Evolutionary conservation across 345 rosid species (phyloP).

Genomic region (Triadica sebifera): DNA sequence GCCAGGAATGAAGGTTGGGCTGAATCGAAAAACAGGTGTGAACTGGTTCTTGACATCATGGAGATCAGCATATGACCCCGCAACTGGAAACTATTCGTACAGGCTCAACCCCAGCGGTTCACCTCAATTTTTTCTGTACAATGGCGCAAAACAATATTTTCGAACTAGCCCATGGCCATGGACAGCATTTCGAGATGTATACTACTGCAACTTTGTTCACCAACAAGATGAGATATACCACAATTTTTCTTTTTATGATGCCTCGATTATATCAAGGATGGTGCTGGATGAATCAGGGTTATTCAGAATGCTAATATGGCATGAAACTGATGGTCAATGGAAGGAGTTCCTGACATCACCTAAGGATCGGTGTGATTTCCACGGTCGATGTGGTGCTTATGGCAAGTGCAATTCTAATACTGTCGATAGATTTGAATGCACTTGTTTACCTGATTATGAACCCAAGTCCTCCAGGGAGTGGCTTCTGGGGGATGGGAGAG

Average conservation of each 20-base stretch:
- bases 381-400: slow-evolving; percentile 8
- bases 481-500: not conserved
- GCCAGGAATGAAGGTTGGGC: slow-evolving; percentile 21
- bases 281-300: not conserved
- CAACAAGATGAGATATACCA: not conserved
- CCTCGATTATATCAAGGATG: not conserved
- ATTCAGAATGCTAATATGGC: slow-evolving; percentile 3
- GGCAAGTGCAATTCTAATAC: not conserved
- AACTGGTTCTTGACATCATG: slow-evolving; percentile 20
- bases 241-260: not conserved
- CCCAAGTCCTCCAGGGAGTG: slow-evolving; percentile 4
- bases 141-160: too few species aligned
- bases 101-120: too few species aligned
- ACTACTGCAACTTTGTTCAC: not conserved
- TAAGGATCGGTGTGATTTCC: not conserved
- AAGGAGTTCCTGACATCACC: not conserved
- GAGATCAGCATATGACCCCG: slow-evolving; percentile 29
- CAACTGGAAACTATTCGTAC: not conserved
- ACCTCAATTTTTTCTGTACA: too few species aligned
- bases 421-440: slow-evolving; percentile 2
- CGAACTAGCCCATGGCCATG: too few species aligned
- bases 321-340: not conserved
- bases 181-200: too few species aligned
- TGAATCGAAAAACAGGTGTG: slow-evolving; percentile 18
- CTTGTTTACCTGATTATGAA: slow-evolving; percentile 12